Evolutionary conservation across 2,329 filamentous ascomycete species (phyloP).

Genomic region (Knufia petricola): DNA sequence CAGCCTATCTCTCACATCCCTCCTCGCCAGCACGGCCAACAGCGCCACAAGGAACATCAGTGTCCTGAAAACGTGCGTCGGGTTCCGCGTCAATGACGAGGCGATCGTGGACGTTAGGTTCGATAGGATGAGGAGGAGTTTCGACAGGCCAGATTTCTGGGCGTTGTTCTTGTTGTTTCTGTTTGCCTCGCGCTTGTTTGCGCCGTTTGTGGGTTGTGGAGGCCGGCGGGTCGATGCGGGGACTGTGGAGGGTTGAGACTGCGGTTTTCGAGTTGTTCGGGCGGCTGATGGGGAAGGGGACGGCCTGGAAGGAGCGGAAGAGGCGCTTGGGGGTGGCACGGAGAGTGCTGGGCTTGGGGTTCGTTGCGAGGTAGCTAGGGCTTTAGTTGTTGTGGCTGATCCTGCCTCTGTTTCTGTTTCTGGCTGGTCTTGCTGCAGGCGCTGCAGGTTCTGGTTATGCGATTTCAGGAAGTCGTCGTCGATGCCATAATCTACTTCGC

Average conservation of each 20-base stretch:
- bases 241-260: slow-evolving; percentile 8
- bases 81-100: slow-evolving; percentile 44
- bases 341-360: slow-evolving; percentile 11
- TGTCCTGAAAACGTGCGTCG: slow-evolving; percentile 49
- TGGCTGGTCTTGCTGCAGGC: too few species aligned
- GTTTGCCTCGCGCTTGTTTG: slow-evolving; percentile 9
- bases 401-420: slow-evolving; percentile 8
- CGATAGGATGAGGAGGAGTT: slow-evolving; percentile 39
- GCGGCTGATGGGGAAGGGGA: background rate
- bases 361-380: slow-evolving; percentile 10
- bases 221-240: slow-evolving; percentile 8
- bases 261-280: slow-evolving; percentile 3
- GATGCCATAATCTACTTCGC: slow-evolving; percentile 61
- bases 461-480: slow-evolving; percentile 42
- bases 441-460: slow-evolving; percentile 14
- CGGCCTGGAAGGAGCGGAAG: background rate
- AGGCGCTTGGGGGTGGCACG: background rate
- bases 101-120: slow-evolving; percentile 42
- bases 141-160: slow-evolving; percentile 26
- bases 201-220: slow-evolving; percentile 13
- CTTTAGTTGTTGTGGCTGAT: slow-evolving; percentile 17
- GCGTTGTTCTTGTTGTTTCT: slow-evolving; percentile 13
- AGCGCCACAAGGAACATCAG: slow-evolving; percentile 73
- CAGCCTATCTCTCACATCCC: slow-evolving; percentile 65
- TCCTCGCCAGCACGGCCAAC: slow-evolving; percentile 63